Base-by-base conservation (phyloP, 2,329 filamentous ascomycete species). In the Canariomyces notabilis region DNA sequence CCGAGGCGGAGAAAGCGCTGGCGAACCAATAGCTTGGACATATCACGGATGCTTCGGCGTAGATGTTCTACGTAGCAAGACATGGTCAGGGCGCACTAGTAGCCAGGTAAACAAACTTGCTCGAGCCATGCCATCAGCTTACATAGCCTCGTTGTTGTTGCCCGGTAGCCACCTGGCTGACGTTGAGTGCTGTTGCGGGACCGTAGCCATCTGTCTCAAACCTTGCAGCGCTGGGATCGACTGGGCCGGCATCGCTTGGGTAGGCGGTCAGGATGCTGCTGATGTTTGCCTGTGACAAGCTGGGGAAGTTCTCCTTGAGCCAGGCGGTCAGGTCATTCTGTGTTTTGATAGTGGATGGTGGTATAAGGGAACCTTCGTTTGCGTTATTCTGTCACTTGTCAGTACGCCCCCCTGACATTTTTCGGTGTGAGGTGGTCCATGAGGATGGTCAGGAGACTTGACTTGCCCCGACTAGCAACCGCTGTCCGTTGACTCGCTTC, bases 11-110 rank as follows among this genome's bases (percentile, higher is more conserved):
- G 48, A 67, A 79, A 2, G 73, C 73, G 32, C 70, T 64, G 5
- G 70, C 68, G 45, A 78, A 60, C 75, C 74, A 79, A 58, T 79
- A 78, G 0, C 70, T 69, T 0, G 76, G 71, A 52, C 77, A 80
- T 22, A 74, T 64, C 46, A 79, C 77, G 1, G 74, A 75, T 1
- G 69, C 64, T 58, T 81, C 77, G 31, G 70, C 74, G 49, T 73
- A 74, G 21, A 80, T 69, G 52, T 77, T 74, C 43, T 31, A 38
- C 6, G 15, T 22, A 12, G 21, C 7, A 11, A 7, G 5, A 21
- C 36, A 22, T 6, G 15, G 5, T 3, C 7, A 7, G 36, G 15
- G 6, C 6, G 29, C 29, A 31, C 8, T 31, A n/a, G 29, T n/a
- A 8, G 29, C 29, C 29, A 31, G 29, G n/a, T n/a, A n/a, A n/a